Conservation (phyloP, 352 stramenopile species). For the Phytophthora brassicae region DNA sequence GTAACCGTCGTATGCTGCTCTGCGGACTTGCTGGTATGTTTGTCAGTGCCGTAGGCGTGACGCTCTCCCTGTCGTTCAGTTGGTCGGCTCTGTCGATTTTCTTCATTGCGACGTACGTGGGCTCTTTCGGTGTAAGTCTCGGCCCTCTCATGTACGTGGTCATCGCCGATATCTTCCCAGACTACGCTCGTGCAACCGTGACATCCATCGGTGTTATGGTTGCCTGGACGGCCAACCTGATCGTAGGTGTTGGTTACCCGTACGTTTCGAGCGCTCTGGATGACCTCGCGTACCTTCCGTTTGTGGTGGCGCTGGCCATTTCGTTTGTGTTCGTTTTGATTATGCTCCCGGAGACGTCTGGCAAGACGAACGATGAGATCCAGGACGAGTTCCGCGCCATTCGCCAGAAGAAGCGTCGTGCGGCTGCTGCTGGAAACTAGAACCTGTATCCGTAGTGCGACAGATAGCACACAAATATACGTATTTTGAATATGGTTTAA, state of each 20-base stretch:
- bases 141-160: constrained; percentile 45
- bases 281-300: constrained; percentile 40
- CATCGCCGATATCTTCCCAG: constrained; percentile 47
- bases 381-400: constrained; percentile 45
- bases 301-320: constrained; percentile 27
- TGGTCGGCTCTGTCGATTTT: constrained; percentile 39
- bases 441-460: not conserved
- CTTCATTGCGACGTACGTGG: constrained; percentile 39
- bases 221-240: constrained; percentile 39
- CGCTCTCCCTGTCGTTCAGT: constrained; percentile 32
- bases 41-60: constrained; percentile 39
- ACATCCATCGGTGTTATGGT: constrained; percentile 34
- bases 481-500: not conserved
- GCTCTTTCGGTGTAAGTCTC: constrained; percentile 34
- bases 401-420: constrained; percentile 26
- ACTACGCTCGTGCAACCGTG: constrained; percentile 42
- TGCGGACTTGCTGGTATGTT: constrained; percentile 37
- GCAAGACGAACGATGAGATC: constrained; percentile 55
- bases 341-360: constrained; percentile 44
- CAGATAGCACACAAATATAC: not conserved
- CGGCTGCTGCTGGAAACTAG: not conserved
- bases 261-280: constrained; percentile 39
- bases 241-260: constrained; percentile 55
- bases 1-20: constrained; percentile 41
- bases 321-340: constrained; percentile 38